These are phyloP conservation scores for Cucumis melo DNA, from an alignment of 306 rosid species.

Conservation along the genomic window DNA sequence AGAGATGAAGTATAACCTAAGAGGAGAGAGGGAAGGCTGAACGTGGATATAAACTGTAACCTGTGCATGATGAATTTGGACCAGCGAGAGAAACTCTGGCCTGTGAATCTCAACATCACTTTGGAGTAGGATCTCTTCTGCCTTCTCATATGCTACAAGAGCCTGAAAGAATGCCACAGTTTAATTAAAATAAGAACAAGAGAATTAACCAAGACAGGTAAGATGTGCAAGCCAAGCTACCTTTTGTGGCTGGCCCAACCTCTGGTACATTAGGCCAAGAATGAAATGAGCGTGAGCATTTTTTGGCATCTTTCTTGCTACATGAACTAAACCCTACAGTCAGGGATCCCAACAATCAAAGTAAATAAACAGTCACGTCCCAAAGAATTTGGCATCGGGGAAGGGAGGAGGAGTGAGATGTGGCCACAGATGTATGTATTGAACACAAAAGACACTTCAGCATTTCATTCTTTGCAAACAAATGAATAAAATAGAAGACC, in stretches of 20 bases:
- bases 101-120: slow-evolving; percentile 67
- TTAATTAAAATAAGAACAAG: background rate
- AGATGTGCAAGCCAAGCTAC: slow-evolving; percentile 14
- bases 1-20: background rate
- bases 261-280: slow-evolving; percentile 91
- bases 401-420: background rate
- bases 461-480: background rate
- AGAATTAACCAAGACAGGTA: background rate
- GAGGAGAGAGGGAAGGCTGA: background rate
- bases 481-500: background rate
- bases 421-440: background rate
- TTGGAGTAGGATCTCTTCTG: slow-evolving; percentile 67
- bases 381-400: background rate
- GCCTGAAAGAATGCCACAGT: slow-evolving; percentile 39
- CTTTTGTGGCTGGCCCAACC: slow-evolving; percentile 87
- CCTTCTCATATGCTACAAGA: slow-evolving; percentile 68
- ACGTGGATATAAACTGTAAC: slow-evolving; percentile 19
- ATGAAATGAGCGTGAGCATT: slow-evolving; percentile 98
- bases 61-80: slow-evolving; percentile 98
- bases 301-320: slow-evolving; percentile 88
- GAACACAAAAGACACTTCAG: background rate
- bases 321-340: slow-evolving; percentile 88
- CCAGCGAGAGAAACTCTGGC: slow-evolving; percentile 70
- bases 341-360: slow-evolving; percentile 14
- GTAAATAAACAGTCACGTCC: background rate